These are phyloP conservation scores for Mortierella sp. DNA, from an alignment of 371 early-diverging fungal species.

Conservation along the genomic window DNA sequence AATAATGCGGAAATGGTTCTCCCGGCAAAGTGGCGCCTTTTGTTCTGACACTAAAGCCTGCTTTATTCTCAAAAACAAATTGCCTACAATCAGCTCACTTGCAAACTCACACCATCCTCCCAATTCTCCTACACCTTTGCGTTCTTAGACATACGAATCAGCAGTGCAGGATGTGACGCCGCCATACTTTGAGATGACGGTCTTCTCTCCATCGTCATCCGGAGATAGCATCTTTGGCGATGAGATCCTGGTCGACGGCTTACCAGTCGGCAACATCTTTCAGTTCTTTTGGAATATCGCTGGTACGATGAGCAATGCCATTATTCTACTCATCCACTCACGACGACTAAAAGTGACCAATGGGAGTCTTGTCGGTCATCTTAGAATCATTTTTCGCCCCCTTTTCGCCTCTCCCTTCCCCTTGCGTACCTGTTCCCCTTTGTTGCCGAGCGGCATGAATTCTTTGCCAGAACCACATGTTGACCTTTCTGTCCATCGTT, in stretches of 20 bases:
- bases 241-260: slow-evolving; percentile 66
- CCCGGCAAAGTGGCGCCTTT: background rate
- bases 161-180: slow-evolving; percentile 70
- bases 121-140: background rate
- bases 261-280: slow-evolving; percentile 70
- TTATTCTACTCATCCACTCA: background rate
- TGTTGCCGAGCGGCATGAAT: background rate
- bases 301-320: slow-evolving; percentile 46
- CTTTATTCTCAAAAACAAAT: too few species aligned
- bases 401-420: background rate
- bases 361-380: background rate
- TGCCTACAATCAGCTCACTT: too few species aligned
- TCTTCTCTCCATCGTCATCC: slow-evolving; percentile 56
- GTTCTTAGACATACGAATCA: slow-evolving; percentile 66
- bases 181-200: slow-evolving; percentile 71
- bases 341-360: background rate
- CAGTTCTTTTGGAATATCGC: slow-evolving; percentile 69
- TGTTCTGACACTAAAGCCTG: too few species aligned
- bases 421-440: background rate
- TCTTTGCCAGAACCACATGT: background rate
- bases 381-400: background rate
- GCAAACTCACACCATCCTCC: background rate
- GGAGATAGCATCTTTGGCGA: slow-evolving; percentile 59
- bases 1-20: background rate
- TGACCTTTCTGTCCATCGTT: background rate